Evolutionary conservation across 2,329 filamentous ascomycete species (phyloP), one percentile per base, ranked within the genome.

Genomic region (Colletotrichum australisinense): DNA sequence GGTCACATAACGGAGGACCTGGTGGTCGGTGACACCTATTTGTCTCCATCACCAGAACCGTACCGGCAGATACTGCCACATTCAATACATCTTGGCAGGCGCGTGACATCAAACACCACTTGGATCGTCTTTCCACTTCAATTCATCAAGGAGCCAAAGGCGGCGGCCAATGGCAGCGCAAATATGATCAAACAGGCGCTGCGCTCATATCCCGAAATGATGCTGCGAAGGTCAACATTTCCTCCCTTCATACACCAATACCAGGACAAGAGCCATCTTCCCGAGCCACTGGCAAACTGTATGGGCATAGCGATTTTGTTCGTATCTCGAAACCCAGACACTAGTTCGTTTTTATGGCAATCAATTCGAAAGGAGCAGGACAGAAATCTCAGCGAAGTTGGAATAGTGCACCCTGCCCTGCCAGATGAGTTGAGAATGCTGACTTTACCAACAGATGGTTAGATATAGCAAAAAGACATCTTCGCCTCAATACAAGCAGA

Each of bases 181-280:
- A 62, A 24, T 14, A 12, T 69, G 35, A 73, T 74, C 24, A 60
- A 46, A 38, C 65, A 58, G 22, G 19, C 69, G 3, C 24, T 74
- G 9, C 49, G 64, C 8, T 56, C 72, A 2, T 74, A 64, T 2
- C 72, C 72, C 3, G 26, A 52, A 5, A 74, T 74, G 72, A 69
- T 74, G 69, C 70, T 73, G 5, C 73, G 69, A 14, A 67, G 69
- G 32, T 65, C 56, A 22, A 69, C 73, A 2, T 74, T 73, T 11
- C 73, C 69, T n/a, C 73, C 69, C 3, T 73, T 73, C 16, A 74
- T 74, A 24, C 73, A 73, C 56, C 60, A 55, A 5, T 49, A 67
- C 22, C 62, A 56, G 26, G 60, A 71, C 19, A 65, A 65, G n/a
- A 60, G 56, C 9, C 65, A 32, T 16, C 62, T 73, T 11, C 72